These are phyloP conservation scores for Puccinia triticina DNA, from an alignment of 1,284 basidiomycete species.

Conservation along the genomic window DNA sequence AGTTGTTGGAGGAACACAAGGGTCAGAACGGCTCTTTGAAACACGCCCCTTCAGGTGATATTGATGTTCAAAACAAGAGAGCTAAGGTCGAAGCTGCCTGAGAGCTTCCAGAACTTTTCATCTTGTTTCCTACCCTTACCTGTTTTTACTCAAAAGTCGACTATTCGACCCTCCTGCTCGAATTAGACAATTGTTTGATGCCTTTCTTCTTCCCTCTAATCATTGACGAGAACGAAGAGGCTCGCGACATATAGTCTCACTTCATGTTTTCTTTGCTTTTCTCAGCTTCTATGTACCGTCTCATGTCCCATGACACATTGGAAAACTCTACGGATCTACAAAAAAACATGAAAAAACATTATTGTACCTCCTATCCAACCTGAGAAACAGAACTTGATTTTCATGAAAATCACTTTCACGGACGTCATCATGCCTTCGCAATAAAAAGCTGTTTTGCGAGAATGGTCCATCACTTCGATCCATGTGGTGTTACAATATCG, in stretches of 20 bases:
- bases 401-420: too few species aligned
- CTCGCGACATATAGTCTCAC: neutral
- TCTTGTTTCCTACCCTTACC: neutral
- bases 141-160: neutral
- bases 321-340: too few species aligned
- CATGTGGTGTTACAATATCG: too few species aligned
- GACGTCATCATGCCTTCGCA: too few species aligned
- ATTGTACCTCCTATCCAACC: too few species aligned
- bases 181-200: neutral
- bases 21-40: conserved; percentile 23
- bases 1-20: conserved; percentile 52
- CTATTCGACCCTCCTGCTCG: neutral
- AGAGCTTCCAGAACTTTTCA: neutral
- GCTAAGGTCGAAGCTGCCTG: conserved; percentile 25
- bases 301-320: neutral
- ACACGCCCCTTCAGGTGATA: neutral
- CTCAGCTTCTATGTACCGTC: conserved; percentile 3
- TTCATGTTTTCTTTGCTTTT: neutral
- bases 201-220: neutral
- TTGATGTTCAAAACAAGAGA: conserved; percentile 19
- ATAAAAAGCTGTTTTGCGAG: too few species aligned
- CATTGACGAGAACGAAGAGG: neutral
- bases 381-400: too few species aligned
- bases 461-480: too few species aligned
- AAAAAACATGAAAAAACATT: too few species aligned